Conservation (phyloP, 192 early-diverging fungal genomes). For the Backusella morwellensis region DNA sequence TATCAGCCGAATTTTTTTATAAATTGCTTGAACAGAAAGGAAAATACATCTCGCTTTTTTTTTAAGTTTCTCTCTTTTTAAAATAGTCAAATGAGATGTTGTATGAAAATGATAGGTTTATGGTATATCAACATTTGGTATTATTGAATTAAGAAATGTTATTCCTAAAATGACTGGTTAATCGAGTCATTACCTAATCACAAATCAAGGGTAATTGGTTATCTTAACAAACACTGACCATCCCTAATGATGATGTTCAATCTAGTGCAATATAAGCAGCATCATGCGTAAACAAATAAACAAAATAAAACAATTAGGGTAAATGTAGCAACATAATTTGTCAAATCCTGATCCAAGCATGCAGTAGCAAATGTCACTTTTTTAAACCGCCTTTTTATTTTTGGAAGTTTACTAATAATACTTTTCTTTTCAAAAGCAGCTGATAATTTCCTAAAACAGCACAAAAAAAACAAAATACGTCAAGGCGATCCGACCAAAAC, state of each 20-base stretch:
- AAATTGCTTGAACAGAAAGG: not conserved
- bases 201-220: not conserved
- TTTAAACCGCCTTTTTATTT: not conserved
- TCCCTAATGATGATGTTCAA: not conserved
- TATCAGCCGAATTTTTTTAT: not conserved
- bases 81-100: not conserved
- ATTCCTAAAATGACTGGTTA: not conserved
- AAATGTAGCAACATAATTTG: not conserved
- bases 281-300: not conserved
- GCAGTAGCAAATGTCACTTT: not conserved
- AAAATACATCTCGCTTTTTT: not conserved
- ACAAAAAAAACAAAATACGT: not conserved
- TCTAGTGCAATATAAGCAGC: not conserved
- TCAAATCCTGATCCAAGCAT: not conserved
- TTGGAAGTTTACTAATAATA: slow-evolving; percentile 1
- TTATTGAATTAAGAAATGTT: not conserved
- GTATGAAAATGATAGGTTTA: not conserved
- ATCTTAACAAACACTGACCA: not conserved
- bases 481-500: not conserved
- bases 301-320: not conserved
- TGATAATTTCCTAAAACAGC: not conserved
- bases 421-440: not conserved
- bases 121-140: not conserved
- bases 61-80: not conserved
- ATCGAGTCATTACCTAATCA: not conserved